Conservation (phyloP, 2,329 filamentous ascomycete genomes). For the Aspergillus sp. region DNA sequence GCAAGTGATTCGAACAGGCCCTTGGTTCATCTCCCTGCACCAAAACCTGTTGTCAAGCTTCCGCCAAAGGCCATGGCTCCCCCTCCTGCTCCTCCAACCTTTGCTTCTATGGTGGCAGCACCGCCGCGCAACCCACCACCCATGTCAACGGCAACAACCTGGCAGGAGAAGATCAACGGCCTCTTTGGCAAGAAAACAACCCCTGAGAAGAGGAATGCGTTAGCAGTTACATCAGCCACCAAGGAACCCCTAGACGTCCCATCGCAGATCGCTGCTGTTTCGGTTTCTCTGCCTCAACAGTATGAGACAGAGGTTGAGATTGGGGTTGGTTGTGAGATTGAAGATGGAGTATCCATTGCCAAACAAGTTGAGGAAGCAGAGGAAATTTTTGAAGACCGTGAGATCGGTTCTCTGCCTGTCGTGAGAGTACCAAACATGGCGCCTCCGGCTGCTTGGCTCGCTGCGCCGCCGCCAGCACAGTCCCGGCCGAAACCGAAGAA, state of each 20-base stretch:
- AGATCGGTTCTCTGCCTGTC: slow-evolving; percentile 68
- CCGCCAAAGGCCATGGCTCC: slow-evolving; percentile 52
- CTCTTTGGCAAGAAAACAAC: slow-evolving; percentile 59
- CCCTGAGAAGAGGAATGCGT: slow-evolving; percentile 45
- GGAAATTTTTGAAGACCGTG: slow-evolving; percentile 73
- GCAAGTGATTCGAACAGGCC: slow-evolving; percentile 45
- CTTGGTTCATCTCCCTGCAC: slow-evolving; percentile 51
- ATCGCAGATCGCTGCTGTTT: slow-evolving; percentile 48
- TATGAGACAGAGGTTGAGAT: slow-evolving; percentile 26
- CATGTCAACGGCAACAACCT: slow-evolving; percentile 46
- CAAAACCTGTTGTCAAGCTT: slow-evolving; percentile 71
- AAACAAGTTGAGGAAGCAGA: slow-evolving; percentile 71
- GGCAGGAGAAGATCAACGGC: slow-evolving; percentile 80
- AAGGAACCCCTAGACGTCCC: slow-evolving; percentile 59
- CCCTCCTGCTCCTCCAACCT: slow-evolving; percentile 39
- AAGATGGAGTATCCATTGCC: slow-evolving; percentile 46
- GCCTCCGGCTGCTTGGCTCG: slow-evolving; percentile 58
- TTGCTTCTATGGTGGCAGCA: slow-evolving; percentile 40
- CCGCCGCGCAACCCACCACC: slow-evolving; percentile 30
- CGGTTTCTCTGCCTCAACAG: slow-evolving; percentile 60
- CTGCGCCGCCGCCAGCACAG: slow-evolving; percentile 38
- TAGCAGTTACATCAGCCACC: slow-evolving; percentile 61
- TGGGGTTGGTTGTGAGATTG: slow-evolving; percentile 36
- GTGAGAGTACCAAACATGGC: slow-evolving; percentile 60
- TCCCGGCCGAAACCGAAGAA: slow-evolving; percentile 38